Percentiles rank a stretch among this genome's conserved stretches.
phyloP scores from a whole-genome alignment of 2,329 filamentous ascomycete genomes.

The Stemphylium lycopersici region DNA sequence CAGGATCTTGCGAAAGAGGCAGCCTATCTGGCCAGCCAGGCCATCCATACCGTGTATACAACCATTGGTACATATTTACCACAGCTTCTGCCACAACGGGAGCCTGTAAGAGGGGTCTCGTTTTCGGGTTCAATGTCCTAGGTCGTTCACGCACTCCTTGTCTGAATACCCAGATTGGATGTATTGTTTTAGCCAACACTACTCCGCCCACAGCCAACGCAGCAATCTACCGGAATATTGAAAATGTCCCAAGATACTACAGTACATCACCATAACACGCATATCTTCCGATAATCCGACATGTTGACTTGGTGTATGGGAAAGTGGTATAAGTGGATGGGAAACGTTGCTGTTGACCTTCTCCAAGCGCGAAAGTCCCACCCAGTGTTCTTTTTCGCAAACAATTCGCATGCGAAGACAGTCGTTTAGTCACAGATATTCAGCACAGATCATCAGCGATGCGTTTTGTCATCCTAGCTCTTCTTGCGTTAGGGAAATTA shows the following conservation, averaged over 20 bases:
- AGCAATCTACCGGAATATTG: constrained; percentile 23
- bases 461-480: constrained; percentile 16
- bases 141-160: constrained; percentile 1
- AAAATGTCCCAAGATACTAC: constrained; percentile 15
- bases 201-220: neutral
- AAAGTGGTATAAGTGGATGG: neutral
- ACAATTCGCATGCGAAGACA: neutral
- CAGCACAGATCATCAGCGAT: constrained; percentile 13
- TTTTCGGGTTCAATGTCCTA: too few species aligned
- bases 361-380: neutral
- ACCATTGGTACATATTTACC: too few species aligned
- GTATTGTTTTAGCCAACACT: constrained; percentile 4
- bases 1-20: too few species aligned
- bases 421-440: neutral
- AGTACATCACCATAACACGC: constrained; percentile 8
- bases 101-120: too few species aligned
- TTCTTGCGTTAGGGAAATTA: constrained; percentile 22
- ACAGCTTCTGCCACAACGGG: neutral
- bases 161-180: constrained; percentile 3
- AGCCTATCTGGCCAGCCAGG: too few species aligned
- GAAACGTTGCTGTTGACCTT: neutral
- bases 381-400: neutral
- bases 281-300: neutral
- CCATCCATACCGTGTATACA: too few species aligned
- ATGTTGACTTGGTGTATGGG: neutral